phyloP scores from a whole-genome alignment of 257 asterid species.

The Solanum stenotomum region DNA sequence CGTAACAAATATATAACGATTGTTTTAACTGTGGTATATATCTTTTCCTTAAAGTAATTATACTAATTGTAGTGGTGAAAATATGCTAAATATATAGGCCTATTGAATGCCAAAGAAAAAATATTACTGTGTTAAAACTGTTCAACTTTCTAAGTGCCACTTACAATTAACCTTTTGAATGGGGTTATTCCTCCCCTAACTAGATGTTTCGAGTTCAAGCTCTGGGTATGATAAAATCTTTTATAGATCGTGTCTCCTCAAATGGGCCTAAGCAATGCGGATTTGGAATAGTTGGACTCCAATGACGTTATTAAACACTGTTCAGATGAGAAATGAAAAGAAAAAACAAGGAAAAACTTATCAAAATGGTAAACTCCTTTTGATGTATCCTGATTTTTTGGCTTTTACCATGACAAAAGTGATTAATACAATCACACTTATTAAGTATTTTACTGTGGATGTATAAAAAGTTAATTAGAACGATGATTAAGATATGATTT shows the following conservation, averaged over 20 bases:
- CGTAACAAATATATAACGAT: too few species aligned
- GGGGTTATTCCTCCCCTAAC: not conserved
- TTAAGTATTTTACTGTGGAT: not conserved
- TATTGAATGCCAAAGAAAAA: not conserved
- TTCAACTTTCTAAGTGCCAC: not conserved
- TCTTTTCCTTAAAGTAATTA: not conserved
- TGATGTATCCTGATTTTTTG: constrained; percentile 13
- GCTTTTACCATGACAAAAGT: constrained; percentile 10
- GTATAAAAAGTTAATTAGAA: not conserved
- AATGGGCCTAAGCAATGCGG: not conserved
- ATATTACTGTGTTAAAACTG: not conserved
- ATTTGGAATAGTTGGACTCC: not conserved
- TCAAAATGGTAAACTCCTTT: not conserved
- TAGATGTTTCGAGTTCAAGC: not conserved
- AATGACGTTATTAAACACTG: not conserved
- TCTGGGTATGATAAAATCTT: fast-evolving
- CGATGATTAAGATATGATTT: not conserved
- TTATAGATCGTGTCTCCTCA: too few species aligned
- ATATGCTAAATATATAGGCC: not conserved
- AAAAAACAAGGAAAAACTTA: not conserved
- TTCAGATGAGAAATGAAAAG: not conserved
- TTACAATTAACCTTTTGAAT: not conserved
- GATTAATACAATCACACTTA: not conserved
- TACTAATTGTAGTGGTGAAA: not conserved
- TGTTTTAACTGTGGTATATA: not conserved